Conservation (phyloP, 1,284 basidiomycete species). For the Irpex sp. region DNA sequence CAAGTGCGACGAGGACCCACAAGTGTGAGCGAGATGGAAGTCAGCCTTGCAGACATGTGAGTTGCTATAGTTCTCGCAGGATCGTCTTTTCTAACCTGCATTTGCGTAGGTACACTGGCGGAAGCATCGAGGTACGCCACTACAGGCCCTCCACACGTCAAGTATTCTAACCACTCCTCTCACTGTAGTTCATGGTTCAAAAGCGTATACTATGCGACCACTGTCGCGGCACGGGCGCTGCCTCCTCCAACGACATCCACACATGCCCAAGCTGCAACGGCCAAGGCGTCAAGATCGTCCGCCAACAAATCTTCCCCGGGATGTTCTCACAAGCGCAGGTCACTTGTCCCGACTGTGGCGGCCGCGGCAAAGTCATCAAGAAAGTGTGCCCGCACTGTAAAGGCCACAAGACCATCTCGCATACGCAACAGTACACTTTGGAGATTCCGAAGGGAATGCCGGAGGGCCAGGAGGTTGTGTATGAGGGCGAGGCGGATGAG, state of each 20-base stretch:
- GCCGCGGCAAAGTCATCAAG: constrained; percentile 75
- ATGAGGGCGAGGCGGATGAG: constrained; percentile 92
- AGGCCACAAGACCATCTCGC: constrained; percentile 79
- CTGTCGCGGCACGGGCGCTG: constrained; percentile 88
- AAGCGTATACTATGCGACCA: constrained; percentile 89
- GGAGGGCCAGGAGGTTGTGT: constrained; percentile 87
- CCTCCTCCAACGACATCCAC: constrained; percentile 81
- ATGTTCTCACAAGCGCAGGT: constrained; percentile 86
- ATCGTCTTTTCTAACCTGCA: constrained; percentile 1
- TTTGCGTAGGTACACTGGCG: constrained; percentile 61
- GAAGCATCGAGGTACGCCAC: constrained; percentile 69
- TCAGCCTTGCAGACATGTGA: constrained; percentile 79
- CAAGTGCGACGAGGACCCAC: constrained; percentile 80
- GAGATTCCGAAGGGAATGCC: constrained; percentile 86
- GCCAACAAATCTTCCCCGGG: constrained; percentile 93
- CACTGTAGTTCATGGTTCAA: constrained; percentile 74
- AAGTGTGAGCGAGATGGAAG: constrained; percentile 82
- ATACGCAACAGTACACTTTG: constrained; percentile 76
- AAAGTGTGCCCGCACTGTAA: constrained; percentile 75
- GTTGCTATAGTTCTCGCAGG: constrained; percentile 18
- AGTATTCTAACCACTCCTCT: background rate
- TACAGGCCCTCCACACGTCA: background rate
- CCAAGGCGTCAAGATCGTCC: constrained; percentile 77
- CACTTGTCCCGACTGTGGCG: constrained; percentile 76
- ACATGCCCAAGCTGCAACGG: constrained; percentile 78